Conservation (phyloP, 805 yeast genomes). For the Kuraishia cidri region DNA sequence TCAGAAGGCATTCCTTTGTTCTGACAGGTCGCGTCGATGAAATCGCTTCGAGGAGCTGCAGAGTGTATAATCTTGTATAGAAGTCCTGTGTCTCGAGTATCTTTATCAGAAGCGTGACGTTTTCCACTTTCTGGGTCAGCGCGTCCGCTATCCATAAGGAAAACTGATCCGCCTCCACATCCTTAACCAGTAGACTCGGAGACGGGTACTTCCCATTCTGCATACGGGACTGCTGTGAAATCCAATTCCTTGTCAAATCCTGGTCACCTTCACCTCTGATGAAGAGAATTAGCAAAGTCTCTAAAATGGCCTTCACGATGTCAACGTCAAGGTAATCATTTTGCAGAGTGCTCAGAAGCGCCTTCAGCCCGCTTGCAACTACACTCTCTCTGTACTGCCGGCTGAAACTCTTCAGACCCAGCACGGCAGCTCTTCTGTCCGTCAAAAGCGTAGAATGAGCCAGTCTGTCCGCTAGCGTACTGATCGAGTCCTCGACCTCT, state of each 20-base stretch:
- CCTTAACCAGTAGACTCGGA: slow-evolving; percentile 50
- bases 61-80: slow-evolving; percentile 69
- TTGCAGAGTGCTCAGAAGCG: slow-evolving; percentile 55
- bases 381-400: slow-evolving; percentile 86
- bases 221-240: slow-evolving; percentile 62
- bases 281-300: slow-evolving; percentile 76
- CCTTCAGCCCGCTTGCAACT: slow-evolving; percentile 76
- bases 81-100: slow-evolving; percentile 49
- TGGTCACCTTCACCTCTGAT: slow-evolving; percentile 55
- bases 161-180: slow-evolving; percentile 64
- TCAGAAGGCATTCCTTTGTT: slow-evolving; percentile 65
- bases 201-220: slow-evolving; percentile 77
- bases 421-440: slow-evolving; percentile 86
- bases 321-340: slow-evolving; percentile 61
- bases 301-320: slow-evolving; percentile 71
- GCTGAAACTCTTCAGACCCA: slow-evolving; percentile 82
- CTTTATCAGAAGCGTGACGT: slow-evolving; percentile 38
- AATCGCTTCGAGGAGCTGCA: slow-evolving; percentile 80
- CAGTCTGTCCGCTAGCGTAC: slow-evolving; percentile 81
- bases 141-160: slow-evolving; percentile 96
- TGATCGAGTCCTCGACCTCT: slow-evolving; percentile 69
- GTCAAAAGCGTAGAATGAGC: slow-evolving; percentile 72
- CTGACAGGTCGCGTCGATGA: slow-evolving; percentile 66
- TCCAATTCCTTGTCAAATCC: slow-evolving; percentile 59
- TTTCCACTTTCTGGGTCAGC: slow-evolving; percentile 54